These are phyloP conservation scores for Suhomyces anneliseae DNA, from an alignment of 1,139 yeast species.

Conservation along the genomic window DNA sequence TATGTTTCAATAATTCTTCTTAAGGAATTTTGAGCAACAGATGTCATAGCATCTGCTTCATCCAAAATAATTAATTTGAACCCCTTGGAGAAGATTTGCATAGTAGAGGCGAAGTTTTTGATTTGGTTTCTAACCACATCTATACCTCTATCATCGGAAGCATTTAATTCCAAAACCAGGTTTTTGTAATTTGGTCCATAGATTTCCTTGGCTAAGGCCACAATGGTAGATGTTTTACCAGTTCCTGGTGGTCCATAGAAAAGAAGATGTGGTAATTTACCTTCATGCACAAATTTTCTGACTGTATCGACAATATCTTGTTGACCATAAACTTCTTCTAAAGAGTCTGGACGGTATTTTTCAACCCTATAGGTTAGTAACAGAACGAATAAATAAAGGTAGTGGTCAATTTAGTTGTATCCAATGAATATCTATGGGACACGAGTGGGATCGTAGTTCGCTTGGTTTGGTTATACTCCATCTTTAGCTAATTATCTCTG, in stretches of 20 bases:
- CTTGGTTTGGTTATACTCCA: too few relatives aligned
- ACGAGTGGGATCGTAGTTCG: too few relatives aligned
- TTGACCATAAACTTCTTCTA: conserved; percentile 92
- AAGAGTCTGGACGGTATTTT: conserved; percentile 82
- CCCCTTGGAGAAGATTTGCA: conserved; percentile 80
- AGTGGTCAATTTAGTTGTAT: too few relatives aligned
- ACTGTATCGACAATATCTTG: conserved; percentile 80
- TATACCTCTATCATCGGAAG: conserved; percentile 84
- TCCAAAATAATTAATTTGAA: conserved; percentile 91
- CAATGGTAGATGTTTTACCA: conserved; percentile 92
- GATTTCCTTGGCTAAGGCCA: conserved; percentile 88
- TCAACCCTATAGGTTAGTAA: conserved; percentile 68
- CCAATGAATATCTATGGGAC: too few relatives aligned
- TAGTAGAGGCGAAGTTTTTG: conserved; percentile 82
- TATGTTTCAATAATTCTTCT: conserved; percentile 91
- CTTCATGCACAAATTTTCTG: conserved; percentile 78
- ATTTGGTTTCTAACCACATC: conserved; percentile 85
- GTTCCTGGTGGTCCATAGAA: conserved; percentile 99
- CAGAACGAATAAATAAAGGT: too few relatives aligned
- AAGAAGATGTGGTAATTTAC: conserved; percentile 81
- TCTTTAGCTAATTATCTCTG: neutral
- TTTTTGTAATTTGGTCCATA: conserved; percentile 81
- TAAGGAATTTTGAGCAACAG: conserved; percentile 93
- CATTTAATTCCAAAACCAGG: conserved; percentile 90
- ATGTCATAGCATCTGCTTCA: conserved; percentile 99